Conservation (phyloP, 345 rosid genomes). For the Microthlaspi erraticum region DNA sequence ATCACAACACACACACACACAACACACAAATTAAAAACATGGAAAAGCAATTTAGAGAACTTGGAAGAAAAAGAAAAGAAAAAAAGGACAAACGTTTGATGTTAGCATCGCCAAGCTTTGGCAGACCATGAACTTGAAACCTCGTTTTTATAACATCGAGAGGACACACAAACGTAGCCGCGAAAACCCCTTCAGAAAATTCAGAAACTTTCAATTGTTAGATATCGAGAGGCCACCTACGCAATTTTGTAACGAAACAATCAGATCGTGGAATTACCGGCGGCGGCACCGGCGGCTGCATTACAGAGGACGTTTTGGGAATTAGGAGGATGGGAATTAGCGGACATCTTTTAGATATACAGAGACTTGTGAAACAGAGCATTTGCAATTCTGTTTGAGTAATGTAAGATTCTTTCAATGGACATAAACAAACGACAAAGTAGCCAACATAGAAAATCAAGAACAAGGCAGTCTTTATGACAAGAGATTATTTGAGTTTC, state of each 20-base stretch:
- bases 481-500: no score
- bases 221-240: background rate
- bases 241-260: background rate
- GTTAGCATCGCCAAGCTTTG: constrained; percentile 48
- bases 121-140: constrained; percentile 89
- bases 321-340: constrained; percentile 60
- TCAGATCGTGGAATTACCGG: constrained; percentile 51
- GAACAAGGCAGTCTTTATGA: no score
- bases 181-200: constrained; percentile 62
- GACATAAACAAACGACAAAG: no score
- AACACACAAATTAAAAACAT: no score
- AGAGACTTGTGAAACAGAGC: no score
- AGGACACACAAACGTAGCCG: constrained; percentile 93
- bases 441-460: no score
- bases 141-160: constrained; percentile 91
- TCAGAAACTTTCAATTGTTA: background rate
- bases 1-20: background rate
- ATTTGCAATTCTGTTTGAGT: no score
- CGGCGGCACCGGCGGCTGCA: constrained; percentile 93
- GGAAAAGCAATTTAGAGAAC: background rate
- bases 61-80: no score
- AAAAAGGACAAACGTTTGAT: constrained; percentile 54
- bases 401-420: no score
- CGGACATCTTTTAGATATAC: constrained; percentile 55
- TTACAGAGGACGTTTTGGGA: constrained; percentile 72